Conservation (phyloP, 768 basidiomycete species). For the Baorangia bicolor region DNA sequence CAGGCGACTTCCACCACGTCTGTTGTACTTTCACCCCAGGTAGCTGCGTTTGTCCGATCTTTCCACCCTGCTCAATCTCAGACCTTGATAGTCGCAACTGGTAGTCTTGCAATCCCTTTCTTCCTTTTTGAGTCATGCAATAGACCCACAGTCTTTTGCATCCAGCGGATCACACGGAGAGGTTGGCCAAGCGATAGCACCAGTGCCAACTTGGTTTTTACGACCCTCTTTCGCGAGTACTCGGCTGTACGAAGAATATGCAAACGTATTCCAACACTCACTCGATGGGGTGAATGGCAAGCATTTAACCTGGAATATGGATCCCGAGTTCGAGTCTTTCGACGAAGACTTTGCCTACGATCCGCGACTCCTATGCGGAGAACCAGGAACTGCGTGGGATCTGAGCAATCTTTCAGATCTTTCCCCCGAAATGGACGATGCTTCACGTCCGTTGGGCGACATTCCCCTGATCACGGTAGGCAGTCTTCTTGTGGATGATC, state of each 20-base stretch:
- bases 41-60: conserved; percentile 28
- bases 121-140: conserved; percentile 57
- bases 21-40: conserved; percentile 62
- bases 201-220: conserved; percentile 63
- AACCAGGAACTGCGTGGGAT: conserved; percentile 30
- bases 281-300: conserved; percentile 10
- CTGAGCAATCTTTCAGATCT: conserved; percentile 34
- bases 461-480: conserved; percentile 29
- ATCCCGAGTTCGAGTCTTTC: conserved; percentile 23
- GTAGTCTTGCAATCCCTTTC: conserved; percentile 72
- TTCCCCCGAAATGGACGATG: conserved; percentile 15
- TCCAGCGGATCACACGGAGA: conserved; percentile 14
- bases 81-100: conserved; percentile 62
- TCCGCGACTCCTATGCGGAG: conserved; percentile 14
- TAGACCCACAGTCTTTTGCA: conserved; percentile 26
- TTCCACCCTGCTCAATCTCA: conserved; percentile 3
- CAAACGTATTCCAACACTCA: conserved; percentile 40
- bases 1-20: conserved; percentile 61
- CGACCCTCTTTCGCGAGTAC: conserved; percentile 53
- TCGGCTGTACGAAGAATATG: conserved; percentile 55
- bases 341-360: conserved; percentile 33
- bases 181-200: conserved; percentile 7
- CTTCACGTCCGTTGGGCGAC: conserved; percentile 16
- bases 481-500: conserved; percentile 15
- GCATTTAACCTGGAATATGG: conserved; percentile 27